These are phyloP conservation scores for Volvox carteri DNA, from an alignment of 163 green algal genomes.

Conservation along the genomic window DNA sequence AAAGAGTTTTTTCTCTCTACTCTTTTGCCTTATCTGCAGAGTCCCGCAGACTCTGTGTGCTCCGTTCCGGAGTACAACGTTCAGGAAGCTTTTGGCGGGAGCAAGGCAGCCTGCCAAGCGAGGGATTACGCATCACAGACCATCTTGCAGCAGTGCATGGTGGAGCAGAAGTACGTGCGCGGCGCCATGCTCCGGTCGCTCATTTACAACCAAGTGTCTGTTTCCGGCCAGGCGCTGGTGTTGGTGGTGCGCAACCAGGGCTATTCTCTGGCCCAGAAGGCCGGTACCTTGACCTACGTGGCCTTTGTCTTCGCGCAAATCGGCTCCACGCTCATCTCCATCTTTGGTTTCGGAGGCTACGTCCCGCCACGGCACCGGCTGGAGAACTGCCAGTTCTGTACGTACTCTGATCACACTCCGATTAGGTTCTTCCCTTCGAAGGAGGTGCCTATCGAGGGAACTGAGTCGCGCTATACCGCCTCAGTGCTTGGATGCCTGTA, in stretches of 20 bases:
- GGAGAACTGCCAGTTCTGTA: slow-evolving; percentile 78
- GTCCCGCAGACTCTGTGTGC: not conserved
- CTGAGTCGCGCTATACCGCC: slow-evolving; percentile 77
- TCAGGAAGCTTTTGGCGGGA: not conserved
- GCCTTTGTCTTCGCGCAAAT: slow-evolving; percentile 86
- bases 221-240: slow-evolving; percentile 87
- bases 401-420: slow-evolving; percentile 62
- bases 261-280: slow-evolving; percentile 74
- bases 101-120: not conserved
- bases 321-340: slow-evolving; percentile 76
- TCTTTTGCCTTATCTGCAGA: not conserved
- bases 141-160: slow-evolving; percentile 80
- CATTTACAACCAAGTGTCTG: slow-evolving; percentile 87
- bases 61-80: not conserved
- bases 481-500: slow-evolving; percentile 83
- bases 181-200: slow-evolving; percentile 83
- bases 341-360: slow-evolving; percentile 87
- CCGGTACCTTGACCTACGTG: slow-evolving; percentile 83
- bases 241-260: slow-evolving; percentile 85
- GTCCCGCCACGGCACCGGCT: slow-evolving; percentile 64
- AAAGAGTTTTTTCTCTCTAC: too few relatives aligned
- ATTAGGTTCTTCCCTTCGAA: slow-evolving; percentile 75
- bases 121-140: not conserved
- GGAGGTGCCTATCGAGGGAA: slow-evolving; percentile 73
- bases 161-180: slow-evolving; percentile 86